Evolutionary conservation across 352 stramenopile genomes (phyloP), one percentile per base, ranked within the genome.

Genomic region (Phytophthora lateralis): DNA sequence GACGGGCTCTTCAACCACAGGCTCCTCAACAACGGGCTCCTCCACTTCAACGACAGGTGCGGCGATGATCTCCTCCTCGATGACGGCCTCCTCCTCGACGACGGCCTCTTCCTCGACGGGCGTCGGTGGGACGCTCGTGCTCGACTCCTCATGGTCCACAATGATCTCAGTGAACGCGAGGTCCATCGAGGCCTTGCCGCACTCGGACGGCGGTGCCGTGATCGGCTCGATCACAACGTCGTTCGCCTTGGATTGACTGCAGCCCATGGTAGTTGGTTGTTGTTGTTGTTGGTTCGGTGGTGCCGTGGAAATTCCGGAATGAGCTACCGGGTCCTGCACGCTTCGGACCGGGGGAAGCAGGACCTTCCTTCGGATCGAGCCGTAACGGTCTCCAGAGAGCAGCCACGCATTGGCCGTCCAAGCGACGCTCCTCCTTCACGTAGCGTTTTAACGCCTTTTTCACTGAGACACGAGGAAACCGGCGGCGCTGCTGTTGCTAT

Each of bases 201-300:
- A 71, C 39, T 73, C 60, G 42, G 60, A 69, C 53, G 64, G 29
- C 4, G 60, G 60, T 7, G 65, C 55, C 32, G 61, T 66, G 42
- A 53, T 56, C 41, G 66, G 59, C 49, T 80, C 71, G 15, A 80
- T 45, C 37, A 86, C 71, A 42, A 82, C 69, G 26, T 84, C 69
- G 60, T 74, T 80, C 53, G 68, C 59, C 48, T 73, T 85, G 50
- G 80, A 90, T 71, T 88, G 78, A 54, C 60, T 67, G 80, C 80
- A 90, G 69, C 80, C 80, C 80, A 90, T 90, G 34, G 43, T 63
- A 18, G 15, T 60, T 54, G 37, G 20, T 37, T 30, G 26, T 18
- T 14, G 26, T 20, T 27, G 46, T 21, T 32, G 41, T 24, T 29
- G 45, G 45, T 55, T 70, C 17, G 27, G 46, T 18, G 14, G 42